Evolutionary conservation across 768 basidiomycete genomes (phyloP).

Genomic region (Mrakia blollopis): DNA sequence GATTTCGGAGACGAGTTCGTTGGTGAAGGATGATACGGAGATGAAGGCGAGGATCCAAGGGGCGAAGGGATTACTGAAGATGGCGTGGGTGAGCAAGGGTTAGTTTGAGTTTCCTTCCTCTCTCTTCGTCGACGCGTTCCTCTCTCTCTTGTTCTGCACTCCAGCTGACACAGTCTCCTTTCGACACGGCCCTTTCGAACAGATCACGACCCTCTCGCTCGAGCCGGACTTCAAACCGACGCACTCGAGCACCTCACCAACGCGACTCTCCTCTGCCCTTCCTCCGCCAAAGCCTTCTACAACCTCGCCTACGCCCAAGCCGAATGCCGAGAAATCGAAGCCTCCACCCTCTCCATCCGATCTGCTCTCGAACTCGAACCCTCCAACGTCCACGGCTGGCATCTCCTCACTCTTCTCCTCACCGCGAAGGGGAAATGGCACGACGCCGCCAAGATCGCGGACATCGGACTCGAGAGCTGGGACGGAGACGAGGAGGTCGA

Average conservation of each 20-base stretch:
- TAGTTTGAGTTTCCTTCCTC: constrained; percentile 28
- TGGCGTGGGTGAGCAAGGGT: constrained; percentile 68
- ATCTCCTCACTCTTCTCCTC: constrained; percentile 78
- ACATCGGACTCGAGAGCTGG: constrained; percentile 67
- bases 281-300: constrained; percentile 53
- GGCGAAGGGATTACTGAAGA: constrained; percentile 60
- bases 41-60: constrained; percentile 42
- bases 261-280: constrained; percentile 41
- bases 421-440: constrained; percentile 72
- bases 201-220: constrained; percentile 65
- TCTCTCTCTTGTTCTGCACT: neutral
- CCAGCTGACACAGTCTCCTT: constrained; percentile 1
- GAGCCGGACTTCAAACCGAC: constrained; percentile 57
- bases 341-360: constrained; percentile 63
- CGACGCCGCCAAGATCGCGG: constrained; percentile 68
- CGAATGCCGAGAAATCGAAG: constrained; percentile 62
- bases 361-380: constrained; percentile 67
- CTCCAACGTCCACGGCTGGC: constrained; percentile 70
- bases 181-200: neutral
- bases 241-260: constrained; percentile 46
- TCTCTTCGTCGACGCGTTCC: too few species aligned
- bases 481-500: constrained; percentile 47
- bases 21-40: constrained; percentile 17
- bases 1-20: neutral
- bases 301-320: constrained; percentile 75